Conservation (phyloP, 805 yeast species). For the Metschnikowia amazonensis region DNA sequence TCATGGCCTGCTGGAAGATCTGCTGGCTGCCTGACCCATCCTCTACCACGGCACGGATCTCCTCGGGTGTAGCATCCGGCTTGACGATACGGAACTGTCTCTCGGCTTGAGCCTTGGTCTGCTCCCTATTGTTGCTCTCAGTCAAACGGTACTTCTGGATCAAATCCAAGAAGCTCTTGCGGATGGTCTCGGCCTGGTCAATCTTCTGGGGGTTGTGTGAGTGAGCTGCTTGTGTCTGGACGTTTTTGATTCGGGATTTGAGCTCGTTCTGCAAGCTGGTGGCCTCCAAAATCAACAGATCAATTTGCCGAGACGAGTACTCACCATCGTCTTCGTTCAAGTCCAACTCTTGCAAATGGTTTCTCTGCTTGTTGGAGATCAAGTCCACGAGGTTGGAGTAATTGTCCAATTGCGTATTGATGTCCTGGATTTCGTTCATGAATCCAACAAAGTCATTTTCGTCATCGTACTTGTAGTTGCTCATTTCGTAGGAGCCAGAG, state of each 20-base stretch:
- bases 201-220: constrained; percentile 67
- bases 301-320: constrained; percentile 70
- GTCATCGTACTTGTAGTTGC: constrained; percentile 26
- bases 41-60: constrained; percentile 80
- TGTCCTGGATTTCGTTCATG: constrained; percentile 57
- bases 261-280: constrained; percentile 70
- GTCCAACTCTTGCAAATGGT: constrained; percentile 68
- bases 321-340: constrained; percentile 56
- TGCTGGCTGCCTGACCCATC: constrained; percentile 78
- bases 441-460: constrained; percentile 57
- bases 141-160: constrained; percentile 84
- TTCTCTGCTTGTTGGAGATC: constrained; percentile 66
- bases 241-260: constrained; percentile 70
- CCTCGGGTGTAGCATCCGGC: constrained; percentile 79
- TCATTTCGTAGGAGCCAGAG: constrained; percentile 15
- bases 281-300: constrained; percentile 72
- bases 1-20: constrained; percentile 88
- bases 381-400: constrained; percentile 67
- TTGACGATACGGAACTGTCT: constrained; percentile 89
- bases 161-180: constrained; percentile 77
- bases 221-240: constrained; percentile 64
- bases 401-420: constrained; percentile 66
- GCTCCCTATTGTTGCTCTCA: constrained; percentile 82
- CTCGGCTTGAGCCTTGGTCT: constrained; percentile 81
- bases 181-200: constrained; percentile 85